These are phyloP conservation scores for Colletotrichum tofieldiae DNA, from an alignment of 2,329 filamentous ascomycete genomes.

Conservation along the genomic window DNA sequence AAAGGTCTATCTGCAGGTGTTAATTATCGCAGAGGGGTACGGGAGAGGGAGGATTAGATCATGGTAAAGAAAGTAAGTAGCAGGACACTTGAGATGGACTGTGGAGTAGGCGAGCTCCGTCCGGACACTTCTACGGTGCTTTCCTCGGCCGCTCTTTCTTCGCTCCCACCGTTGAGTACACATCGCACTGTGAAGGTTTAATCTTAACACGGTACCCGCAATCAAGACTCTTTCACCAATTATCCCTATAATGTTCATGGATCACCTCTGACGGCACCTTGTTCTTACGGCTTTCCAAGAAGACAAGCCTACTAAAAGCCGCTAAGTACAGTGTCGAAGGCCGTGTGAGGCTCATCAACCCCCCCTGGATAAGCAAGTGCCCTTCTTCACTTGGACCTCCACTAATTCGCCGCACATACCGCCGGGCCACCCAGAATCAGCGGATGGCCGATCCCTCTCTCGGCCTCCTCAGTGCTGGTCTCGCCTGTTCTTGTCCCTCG, in stretches of 20 bases:
- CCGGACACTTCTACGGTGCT: slow-evolving; percentile 34
- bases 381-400: slow-evolving; percentile 52
- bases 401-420: slow-evolving; percentile 73
- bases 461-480: slow-evolving; percentile 12
- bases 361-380: slow-evolving; percentile 20
- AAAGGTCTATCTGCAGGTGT: neutral
- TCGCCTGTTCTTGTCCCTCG: neutral
- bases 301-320: neutral
- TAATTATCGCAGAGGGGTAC: neutral
- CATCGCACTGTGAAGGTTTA: neutral
- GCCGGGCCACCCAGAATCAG: slow-evolving; percentile 61
- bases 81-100: neutral
- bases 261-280: neutral
- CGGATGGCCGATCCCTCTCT: slow-evolving; percentile 39
- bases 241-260: no score
- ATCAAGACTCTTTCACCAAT: neutral
- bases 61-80: neutral
- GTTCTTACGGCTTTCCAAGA: neutral
- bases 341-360: neutral
- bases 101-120: slow-evolving; percentile 27
- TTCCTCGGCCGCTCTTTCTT: slow-evolving; percentile 39
- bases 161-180: neutral
- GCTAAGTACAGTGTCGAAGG: slow-evolving; percentile 2
- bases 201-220: slow-evolving; percentile 1
- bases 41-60: neutral